These are phyloP conservation scores for Physcomitrium patens DNA, from an alignment of 225 moss, liverwort and hornwort genomes.

Conservation along the genomic window DNA sequence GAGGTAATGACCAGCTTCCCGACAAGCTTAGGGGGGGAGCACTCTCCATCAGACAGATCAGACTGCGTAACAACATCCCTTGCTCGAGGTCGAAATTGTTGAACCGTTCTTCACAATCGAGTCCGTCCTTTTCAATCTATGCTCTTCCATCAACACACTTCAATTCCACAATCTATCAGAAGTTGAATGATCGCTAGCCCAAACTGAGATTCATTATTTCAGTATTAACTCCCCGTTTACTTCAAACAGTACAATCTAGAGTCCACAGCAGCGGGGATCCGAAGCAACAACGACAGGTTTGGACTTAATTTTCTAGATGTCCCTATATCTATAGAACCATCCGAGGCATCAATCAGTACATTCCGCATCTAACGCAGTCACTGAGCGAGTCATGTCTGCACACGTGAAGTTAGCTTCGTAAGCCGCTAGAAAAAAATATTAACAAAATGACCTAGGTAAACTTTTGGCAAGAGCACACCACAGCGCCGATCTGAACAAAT, in stretches of 20 bases:
- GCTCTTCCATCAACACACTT: no score
- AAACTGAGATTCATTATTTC: no score
- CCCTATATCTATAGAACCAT: slow-evolving; percentile 15
- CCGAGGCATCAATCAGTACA: slow-evolving; percentile 31
- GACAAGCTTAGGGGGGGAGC: slow-evolving; percentile 40
- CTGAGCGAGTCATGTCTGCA: slow-evolving; percentile 11
- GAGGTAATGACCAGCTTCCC: slow-evolving; percentile 33
- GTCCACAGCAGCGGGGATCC: slow-evolving; percentile 26
- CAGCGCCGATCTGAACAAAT: no score
- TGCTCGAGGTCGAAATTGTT: no score
- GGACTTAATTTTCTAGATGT: slow-evolving; percentile 26
- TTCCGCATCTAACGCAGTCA: slow-evolving; percentile 18
- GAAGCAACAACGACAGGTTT: slow-evolving; percentile 22
- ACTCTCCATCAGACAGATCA: slow-evolving; percentile 26
- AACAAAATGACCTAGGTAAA: no score
- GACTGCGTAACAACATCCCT: no score
- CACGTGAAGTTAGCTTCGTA: background rate
- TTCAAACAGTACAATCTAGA: slow-evolving; percentile 6
- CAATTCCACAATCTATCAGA: no score
- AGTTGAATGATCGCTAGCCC: no score
- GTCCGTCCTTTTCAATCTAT: no score
- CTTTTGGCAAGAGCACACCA: no score
- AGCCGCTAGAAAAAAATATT: background rate
- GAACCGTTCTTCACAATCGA: no score
- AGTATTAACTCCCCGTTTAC: background rate